Conservation (phyloP, 1,284 basidiomycete genomes). For the Flammula alnicola region DNA sequence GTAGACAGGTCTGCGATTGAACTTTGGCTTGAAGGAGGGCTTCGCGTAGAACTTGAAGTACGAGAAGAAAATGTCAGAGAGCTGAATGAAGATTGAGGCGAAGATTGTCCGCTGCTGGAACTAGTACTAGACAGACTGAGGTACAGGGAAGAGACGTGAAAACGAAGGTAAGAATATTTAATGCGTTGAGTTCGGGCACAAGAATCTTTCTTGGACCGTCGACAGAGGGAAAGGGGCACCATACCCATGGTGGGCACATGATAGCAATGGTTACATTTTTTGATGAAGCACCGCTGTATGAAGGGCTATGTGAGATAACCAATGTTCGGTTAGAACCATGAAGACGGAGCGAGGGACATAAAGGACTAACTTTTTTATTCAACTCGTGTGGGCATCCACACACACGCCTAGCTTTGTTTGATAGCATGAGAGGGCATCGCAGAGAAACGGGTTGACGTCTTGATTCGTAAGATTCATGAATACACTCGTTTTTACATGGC, state of each 20-base stretch:
- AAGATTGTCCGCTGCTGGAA: constrained; percentile 42
- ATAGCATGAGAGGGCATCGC: constrained; percentile 16
- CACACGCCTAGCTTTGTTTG: constrained; percentile 13
- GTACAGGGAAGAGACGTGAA: constrained; percentile 21
- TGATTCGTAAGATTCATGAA: constrained; percentile 6
- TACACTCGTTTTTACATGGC: constrained; percentile 4
- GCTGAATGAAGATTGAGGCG: constrained; percentile 40
- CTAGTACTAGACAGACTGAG: constrained; percentile 16
- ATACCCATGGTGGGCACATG: constrained; percentile 29
- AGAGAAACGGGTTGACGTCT: constrained; percentile 3
- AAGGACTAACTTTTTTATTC: constrained; percentile 22
- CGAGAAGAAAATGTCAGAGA: constrained; percentile 40
- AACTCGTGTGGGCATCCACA: constrained; percentile 11
- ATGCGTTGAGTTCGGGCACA: constrained; percentile 16
- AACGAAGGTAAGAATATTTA: constrained; percentile 29
- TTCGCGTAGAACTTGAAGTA: constrained; percentile 39
- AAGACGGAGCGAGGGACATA: constrained; percentile 11
- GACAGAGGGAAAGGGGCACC: constrained; percentile 23
- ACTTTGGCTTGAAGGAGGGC: constrained; percentile 44
- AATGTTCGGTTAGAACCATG: constrained; percentile 15
- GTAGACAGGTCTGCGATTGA: constrained; percentile 37
- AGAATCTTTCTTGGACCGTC: constrained; percentile 26
- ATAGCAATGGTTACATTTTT: constrained; percentile 23
- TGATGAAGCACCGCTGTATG: constrained; percentile 23
- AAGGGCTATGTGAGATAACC: constrained; percentile 14